Conservation (phyloP, 495 filamentous ascomycete genomes). For the Lasiosphaeris hirsuta region DNA sequence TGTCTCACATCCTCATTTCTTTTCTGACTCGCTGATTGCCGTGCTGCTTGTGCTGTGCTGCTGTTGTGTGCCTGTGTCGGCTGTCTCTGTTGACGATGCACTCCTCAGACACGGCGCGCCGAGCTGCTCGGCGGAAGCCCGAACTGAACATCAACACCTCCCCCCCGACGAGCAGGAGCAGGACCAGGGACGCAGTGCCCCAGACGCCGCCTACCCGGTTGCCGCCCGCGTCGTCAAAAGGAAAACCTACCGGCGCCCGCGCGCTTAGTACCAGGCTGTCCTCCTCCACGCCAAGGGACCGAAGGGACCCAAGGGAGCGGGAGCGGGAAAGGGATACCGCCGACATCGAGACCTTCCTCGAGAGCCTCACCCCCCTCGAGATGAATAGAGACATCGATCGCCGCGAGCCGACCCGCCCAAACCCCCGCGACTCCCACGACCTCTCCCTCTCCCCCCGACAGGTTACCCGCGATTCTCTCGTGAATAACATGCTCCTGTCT, state of each 20-base stretch:
- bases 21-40: constrained; percentile 9
- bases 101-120: constrained; percentile 22
- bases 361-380: constrained; percentile 31
- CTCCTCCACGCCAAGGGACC: no score
- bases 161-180: constrained; percentile 12
- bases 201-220: constrained; percentile 18
- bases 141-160: constrained; percentile 31
- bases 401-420: constrained; percentile 30
- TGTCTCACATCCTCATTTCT: constrained; percentile 21
- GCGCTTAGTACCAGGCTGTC: constrained; percentile 15
- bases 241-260: constrained; percentile 14
- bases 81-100: constrained; percentile 19
- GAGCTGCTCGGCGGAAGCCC: constrained; percentile 21
- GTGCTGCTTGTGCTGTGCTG: no score
- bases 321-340: constrained; percentile 17
- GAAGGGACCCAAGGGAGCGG: no score
- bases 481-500: constrained; percentile 88
- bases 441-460: constrained; percentile 72
- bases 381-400: constrained; percentile 30
- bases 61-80: neutral
- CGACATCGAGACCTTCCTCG: constrained; percentile 36
- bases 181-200: constrained; percentile 14
- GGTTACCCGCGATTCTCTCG: constrained; percentile 77
- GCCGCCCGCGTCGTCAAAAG: constrained; percentile 20
- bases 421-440: constrained; percentile 76